Base-by-base conservation (phyloP, 2,329 filamentous ascomycete species). In the Nectriaceae sp. region DNA sequence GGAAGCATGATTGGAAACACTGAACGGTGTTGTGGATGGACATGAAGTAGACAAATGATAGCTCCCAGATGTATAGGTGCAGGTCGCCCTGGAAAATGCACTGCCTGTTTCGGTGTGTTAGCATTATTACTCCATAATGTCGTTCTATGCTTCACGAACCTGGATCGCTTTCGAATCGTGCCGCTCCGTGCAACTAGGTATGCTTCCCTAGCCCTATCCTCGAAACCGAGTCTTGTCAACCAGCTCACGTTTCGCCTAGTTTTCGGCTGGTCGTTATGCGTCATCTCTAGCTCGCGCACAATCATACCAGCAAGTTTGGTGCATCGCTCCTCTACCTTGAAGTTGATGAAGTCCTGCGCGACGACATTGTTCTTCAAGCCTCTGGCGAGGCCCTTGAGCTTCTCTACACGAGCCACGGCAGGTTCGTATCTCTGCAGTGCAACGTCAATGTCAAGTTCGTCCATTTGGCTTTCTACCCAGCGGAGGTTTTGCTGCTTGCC, bases 81-180 rank as follows among this genome's bases (percentile, higher is more conserved):
- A 99, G 80, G 62, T 96, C 89, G 43, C 94, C 94, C 65, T 96
- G 91, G 70, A 99, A 99, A 49, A 95, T 88, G 66, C 93, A 94
- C 79, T 96, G 90, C 49, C 90, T 94, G 60, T 24, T 24, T 24
- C n/a, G 1, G 13, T 8, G 21, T 42, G 49, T 62, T 46, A 58
- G 59, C 40, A 22, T 8, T 6, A 37, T 22, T 3, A 11, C 20
- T 11, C 20, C 18, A 15, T 11, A n/a, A 2, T 2, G 18, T 20
- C 21, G 2, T 20, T 10, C 16, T 5, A 20, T 2, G 2, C n/a
- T 18, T 40, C 20, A 48, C 60, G 53, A 10, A 93, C 89, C 94
- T 86, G 21, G 90, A 87, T 56, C 92, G 82, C 64, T 90, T 89
- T 55, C 87, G 87, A 52, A 99, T 89, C 5, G 88, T 83, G 37